Conservation (phyloP, 2,329 filamentous ascomycete species). For the Neurospora sp. region DNA sequence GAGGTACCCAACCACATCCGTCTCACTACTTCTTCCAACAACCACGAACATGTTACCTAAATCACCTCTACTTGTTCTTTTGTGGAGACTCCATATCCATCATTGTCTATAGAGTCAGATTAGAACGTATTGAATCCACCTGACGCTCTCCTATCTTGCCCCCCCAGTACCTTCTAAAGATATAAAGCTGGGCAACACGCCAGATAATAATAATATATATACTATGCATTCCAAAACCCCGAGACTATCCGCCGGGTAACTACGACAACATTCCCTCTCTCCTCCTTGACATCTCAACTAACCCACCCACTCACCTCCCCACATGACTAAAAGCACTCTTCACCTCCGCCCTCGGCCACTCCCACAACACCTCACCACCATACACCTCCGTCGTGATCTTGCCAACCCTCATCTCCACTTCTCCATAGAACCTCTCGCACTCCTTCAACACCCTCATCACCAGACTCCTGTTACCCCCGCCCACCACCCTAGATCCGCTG, state of each 20-base stretch:
- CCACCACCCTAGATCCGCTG: neutral
- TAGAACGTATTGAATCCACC: neutral
- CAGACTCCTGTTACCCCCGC: constrained; percentile 30
- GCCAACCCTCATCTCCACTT: constrained; percentile 51
- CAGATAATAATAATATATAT: neutral
- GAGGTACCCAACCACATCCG: neutral
- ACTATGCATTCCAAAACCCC: neutral
- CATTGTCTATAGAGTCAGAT: neutral
- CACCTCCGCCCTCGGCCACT: constrained; percentile 56
- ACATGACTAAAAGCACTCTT: constrained; percentile 41
- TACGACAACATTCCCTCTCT: neutral
- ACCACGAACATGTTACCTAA: neutral
- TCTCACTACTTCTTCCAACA: neutral
- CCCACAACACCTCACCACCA: constrained; percentile 52
- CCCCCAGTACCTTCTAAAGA: neutral
- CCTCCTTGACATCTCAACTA: neutral
- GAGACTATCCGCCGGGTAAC: neutral
- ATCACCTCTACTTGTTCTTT: neutral
- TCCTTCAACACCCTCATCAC: constrained; percentile 48
- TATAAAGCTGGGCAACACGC: neutral
- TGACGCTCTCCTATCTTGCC: neutral
- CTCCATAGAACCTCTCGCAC: constrained; percentile 53
- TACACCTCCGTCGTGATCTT: constrained; percentile 53
- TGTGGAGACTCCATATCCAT: neutral
- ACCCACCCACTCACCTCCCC: constrained; percentile 11